Conservation (phyloP, 2,329 filamentous ascomycete species). For the Pseudocercospora eumusae region DNA sequence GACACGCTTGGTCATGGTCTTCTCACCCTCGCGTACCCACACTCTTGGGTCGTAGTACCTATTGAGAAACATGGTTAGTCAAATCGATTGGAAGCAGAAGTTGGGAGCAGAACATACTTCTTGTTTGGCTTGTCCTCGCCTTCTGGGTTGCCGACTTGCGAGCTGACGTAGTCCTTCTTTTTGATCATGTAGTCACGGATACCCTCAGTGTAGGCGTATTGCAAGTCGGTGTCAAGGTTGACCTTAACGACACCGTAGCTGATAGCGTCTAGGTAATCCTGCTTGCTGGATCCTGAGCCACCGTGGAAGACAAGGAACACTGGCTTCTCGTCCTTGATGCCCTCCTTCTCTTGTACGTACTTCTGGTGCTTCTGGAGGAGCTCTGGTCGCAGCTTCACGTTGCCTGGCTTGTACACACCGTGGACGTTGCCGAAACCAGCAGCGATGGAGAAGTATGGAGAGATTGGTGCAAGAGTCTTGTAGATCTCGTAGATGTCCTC, state of each 20-base stretch:
- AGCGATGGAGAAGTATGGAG: constrained; percentile 95
- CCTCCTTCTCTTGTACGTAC: constrained; percentile 80
- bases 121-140: constrained; percentile 99
- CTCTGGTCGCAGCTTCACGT: constrained; percentile 95
- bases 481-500: constrained; percentile 94
- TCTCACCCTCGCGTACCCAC: constrained; percentile 96
- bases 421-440: constrained; percentile 99
- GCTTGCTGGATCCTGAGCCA: constrained; percentile 85
- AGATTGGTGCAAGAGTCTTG: constrained; percentile 80
- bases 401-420: constrained; percentile 97
- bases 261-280: constrained; percentile 89
- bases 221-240: constrained; percentile 97
- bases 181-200: constrained; percentile 91
- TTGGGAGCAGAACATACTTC: constrained; percentile 55
- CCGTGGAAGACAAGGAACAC: constrained; percentile 99
- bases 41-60: constrained; percentile 72
- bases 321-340: constrained; percentile 75
- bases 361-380: constrained; percentile 95
- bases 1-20: constrained; percentile 87
- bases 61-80: constrained; percentile 6
- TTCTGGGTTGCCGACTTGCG: constrained; percentile 90
- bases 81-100: constrained; percentile 49
- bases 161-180: constrained; percentile 92
- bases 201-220: constrained; percentile 89
- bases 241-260: constrained; percentile 96